A percentile compares a stretch with the other conserved stretches of the same genome.
Evolutionary conservation across 1,139 yeast genomes (phyloP).

Genomic region (Maudiozyma humilis): DNA sequence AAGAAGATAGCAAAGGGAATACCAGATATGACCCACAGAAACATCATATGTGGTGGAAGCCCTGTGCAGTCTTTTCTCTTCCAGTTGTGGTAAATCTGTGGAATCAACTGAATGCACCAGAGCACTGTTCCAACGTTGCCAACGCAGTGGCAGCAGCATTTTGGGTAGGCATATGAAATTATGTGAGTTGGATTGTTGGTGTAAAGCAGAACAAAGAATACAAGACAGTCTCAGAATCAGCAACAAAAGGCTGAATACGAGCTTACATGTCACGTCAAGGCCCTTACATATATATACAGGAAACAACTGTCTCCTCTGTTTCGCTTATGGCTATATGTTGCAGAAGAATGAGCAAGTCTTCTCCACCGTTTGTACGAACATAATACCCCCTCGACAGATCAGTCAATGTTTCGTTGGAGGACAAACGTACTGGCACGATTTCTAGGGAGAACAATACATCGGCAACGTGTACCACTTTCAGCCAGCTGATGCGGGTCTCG

Average conservation of each 20-base stretch:
- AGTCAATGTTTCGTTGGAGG: too few species aligned
- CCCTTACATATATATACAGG: neutral
- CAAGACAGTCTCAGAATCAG: too few species aligned
- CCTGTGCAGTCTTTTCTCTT: constrained; percentile 75
- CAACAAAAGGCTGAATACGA: neutral
- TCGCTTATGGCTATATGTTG: too few species aligned
- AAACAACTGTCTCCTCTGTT: too few species aligned
- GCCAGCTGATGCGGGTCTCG: neutral
- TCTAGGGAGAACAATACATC: neutral
- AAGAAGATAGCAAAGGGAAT: constrained; percentile 79
- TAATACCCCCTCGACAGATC: neutral
- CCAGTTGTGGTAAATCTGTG: constrained; percentile 71
- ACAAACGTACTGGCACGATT: neutral
- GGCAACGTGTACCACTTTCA: neutral
- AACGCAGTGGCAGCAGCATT: constrained; percentile 57
- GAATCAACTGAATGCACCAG: constrained; percentile 85
- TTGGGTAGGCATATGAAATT: neutral
- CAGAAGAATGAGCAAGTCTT: neutral
- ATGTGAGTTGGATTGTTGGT: neutral
- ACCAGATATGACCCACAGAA: constrained; percentile 76
- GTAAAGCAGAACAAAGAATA: too few species aligned
- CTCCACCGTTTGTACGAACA: neutral
- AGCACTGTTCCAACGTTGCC: constrained; percentile 76
- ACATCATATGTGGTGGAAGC: constrained; percentile 73
- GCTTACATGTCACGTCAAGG: too few species aligned